A percentile compares a stretch with the other conserved stretches of the same genome.
Conservation (phyloP, 306 rosid genomes). For the Cucurbita maxima region DNA sequence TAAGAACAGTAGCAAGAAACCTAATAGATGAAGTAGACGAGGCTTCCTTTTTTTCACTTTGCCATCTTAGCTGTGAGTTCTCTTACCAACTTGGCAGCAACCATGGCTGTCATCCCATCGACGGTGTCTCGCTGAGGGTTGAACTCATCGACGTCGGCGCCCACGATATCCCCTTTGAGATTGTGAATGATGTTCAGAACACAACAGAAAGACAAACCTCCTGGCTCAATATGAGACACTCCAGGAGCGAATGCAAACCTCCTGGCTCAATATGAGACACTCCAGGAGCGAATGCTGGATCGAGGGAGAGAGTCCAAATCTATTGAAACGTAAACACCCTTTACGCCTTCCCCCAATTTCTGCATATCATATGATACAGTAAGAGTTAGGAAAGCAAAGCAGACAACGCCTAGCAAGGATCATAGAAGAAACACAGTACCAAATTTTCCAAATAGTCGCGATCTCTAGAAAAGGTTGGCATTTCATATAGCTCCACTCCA, state of each 20-base stretch:
- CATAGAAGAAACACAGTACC: slow-evolving; percentile 20
- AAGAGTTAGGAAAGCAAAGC: neutral
- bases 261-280: slow-evolving; percentile 97
- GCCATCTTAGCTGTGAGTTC: slow-evolving; percentile 80
- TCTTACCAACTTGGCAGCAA: slow-evolving; percentile 90
- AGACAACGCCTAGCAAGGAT: too few relatives aligned
- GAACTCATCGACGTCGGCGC: slow-evolving; percentile 77
- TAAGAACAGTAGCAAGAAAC: neutral
- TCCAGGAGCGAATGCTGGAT: slow-evolving; percentile 97
- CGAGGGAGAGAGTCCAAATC: slow-evolving; percentile 82
- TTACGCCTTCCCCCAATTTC: slow-evolving; percentile 93
- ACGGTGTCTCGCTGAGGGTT: slow-evolving; percentile 94
- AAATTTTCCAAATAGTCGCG: slow-evolving; percentile 55
- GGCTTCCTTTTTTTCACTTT: slow-evolving; percentile 19
- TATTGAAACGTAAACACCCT: slow-evolving; percentile 81
- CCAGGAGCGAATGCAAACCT: slow-evolving; percentile 98
- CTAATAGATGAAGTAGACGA: neutral
- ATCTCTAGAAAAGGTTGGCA: slow-evolving; percentile 80
- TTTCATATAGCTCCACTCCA: slow-evolving; percentile 91
- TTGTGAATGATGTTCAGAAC: slow-evolving; percentile 79
- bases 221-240: slow-evolving; percentile 93
- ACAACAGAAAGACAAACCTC: slow-evolving; percentile 89
- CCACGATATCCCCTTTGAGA: slow-evolving; percentile 77
- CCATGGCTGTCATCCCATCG: slow-evolving; percentile 99
- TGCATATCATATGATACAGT: slow-evolving; percentile 20